A percentile compares a stretch with the other conserved stretches of the same genome.
Evolutionary conservation across 495 filamentous ascomycete genomes (phyloP).

Genomic region (Neurospora pannonica): DNA sequence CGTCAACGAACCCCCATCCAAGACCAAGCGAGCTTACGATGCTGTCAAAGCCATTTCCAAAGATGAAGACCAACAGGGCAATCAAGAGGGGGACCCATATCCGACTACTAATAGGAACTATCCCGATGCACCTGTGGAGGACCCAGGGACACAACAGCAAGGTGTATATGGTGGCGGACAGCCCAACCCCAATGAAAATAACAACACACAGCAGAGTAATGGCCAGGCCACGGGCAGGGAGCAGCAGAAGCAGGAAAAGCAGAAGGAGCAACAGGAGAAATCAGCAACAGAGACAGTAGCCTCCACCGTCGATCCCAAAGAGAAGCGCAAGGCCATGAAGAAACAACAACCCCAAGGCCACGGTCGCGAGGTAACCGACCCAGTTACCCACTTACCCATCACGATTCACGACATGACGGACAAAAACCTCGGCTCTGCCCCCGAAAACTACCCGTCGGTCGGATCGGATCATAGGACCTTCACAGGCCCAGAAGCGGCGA

Average conservation of each 20-base stretch:
- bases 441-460: slow-evolving; percentile 43
- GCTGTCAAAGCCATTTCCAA: slow-evolving; percentile 35
- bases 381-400: slow-evolving; percentile 59
- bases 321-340: slow-evolving; percentile 51
- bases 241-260: slow-evolving; percentile 9
- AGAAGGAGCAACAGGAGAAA: slow-evolving; percentile 18
- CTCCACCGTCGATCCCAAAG: slow-evolving; percentile 40
- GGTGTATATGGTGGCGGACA: slow-evolving; percentile 44
- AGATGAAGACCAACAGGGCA: slow-evolving; percentile 27
- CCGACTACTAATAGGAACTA: slow-evolving; percentile 29
- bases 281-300: slow-evolving; percentile 45
- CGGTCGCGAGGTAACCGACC: slow-evolving; percentile 60
- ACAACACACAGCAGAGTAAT: neutral
- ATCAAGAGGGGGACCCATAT: slow-evolving; percentile 29
- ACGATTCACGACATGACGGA: slow-evolving; percentile 55
- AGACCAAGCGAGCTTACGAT: slow-evolving; percentile 25
- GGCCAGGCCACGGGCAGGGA: neutral
- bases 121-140: neutral
- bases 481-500: slow-evolving; percentile 37
- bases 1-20: slow-evolving; percentile 27
- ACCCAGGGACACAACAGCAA: slow-evolving; percentile 20
- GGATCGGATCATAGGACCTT: slow-evolving; percentile 30
- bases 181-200: slow-evolving; percentile 3
- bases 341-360: slow-evolving; percentile 37
- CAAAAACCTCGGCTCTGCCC: slow-evolving; percentile 44